These are phyloP conservation scores for Auricularia cornea DNA, from an alignment of 768 basidiomycete species.

Conservation along the genomic window DNA sequence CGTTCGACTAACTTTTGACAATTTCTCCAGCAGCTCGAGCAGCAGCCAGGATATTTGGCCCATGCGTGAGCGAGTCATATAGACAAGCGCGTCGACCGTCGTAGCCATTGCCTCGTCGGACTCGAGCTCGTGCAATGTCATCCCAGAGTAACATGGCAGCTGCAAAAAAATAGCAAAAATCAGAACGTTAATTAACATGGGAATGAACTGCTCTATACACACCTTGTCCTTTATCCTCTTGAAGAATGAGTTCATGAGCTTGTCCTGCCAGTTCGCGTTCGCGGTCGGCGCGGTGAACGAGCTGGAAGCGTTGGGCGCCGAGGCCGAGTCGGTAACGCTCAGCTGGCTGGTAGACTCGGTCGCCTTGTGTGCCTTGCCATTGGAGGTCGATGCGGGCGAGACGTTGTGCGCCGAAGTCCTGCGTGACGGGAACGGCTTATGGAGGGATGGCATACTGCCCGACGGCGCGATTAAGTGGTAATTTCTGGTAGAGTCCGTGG, in stretches of 20 bases:
- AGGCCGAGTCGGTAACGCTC: neutral
- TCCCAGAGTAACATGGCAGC: constrained; percentile 83
- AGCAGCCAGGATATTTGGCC: constrained; percentile 75
- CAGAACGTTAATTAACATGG: neutral
- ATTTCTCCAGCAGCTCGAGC: constrained; percentile 65
- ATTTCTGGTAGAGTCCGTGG: neutral
- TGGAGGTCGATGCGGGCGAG: neutral
- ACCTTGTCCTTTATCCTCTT: neutral
- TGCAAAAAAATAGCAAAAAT: constrained; percentile 22
- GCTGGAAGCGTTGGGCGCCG: neutral
- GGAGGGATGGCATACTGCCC: neutral
- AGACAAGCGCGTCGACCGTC: constrained; percentile 70
- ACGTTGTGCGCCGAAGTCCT: neutral
- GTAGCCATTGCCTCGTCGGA: constrained; percentile 66
- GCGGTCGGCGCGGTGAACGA: neutral
- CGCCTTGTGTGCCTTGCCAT: neutral
- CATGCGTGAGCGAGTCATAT: constrained; percentile 66
- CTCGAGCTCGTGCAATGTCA: constrained; percentile 63
- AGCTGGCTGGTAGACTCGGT: neutral
- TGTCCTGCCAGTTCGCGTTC: neutral
- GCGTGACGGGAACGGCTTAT: neutral
- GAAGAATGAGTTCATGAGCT: constrained; percentile 3
- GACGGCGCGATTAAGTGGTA: neutral
- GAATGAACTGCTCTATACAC: neutral
- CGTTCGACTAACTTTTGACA: constrained; percentile 51